Percentiles rank a stretch among this genome's conserved stretches.
Conservation (phyloP, 2,329 filamentous ascomycete species). For the Claviceps sorghi region DNA sequence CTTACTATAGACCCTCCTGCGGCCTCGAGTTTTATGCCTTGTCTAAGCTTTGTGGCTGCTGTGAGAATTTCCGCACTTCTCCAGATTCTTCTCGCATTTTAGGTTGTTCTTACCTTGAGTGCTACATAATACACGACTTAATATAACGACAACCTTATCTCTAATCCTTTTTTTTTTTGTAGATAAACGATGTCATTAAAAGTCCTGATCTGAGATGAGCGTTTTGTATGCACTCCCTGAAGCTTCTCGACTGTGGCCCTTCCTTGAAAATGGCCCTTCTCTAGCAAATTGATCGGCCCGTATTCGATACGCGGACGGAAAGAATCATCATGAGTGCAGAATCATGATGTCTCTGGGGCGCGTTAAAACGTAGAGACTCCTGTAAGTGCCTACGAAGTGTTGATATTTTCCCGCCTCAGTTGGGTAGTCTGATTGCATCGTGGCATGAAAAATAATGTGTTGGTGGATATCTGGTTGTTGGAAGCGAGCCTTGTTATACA, state of each 20-base stretch:
- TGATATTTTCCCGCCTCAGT: neutral
- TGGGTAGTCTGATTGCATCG: neutral
- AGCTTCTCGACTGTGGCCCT: neutral
- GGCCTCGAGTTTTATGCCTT: no score
- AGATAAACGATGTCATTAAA: neutral
- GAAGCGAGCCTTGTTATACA: no score
- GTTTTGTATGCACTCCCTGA: neutral
- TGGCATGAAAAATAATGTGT: neutral
- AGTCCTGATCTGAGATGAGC: neutral
- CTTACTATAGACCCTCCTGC: no score
- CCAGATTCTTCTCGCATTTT: no score
- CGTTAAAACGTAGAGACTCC: neutral
- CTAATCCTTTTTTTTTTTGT: neutral
- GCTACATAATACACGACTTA: neutral
- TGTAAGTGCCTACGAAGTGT: neutral
- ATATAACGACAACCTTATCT: neutral
- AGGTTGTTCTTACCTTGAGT: no score
- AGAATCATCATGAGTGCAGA: neutral
- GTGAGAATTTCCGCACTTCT: no score
- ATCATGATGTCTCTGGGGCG: neutral
- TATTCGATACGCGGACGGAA: neutral
- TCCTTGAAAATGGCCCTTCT: no score
- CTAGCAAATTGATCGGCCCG: neutral
- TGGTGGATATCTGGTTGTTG: no score
- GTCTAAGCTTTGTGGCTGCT: no score